Conservation (phyloP, 1,284 basidiomycete genomes). For the Pseudozyma flocculosa region DNA sequence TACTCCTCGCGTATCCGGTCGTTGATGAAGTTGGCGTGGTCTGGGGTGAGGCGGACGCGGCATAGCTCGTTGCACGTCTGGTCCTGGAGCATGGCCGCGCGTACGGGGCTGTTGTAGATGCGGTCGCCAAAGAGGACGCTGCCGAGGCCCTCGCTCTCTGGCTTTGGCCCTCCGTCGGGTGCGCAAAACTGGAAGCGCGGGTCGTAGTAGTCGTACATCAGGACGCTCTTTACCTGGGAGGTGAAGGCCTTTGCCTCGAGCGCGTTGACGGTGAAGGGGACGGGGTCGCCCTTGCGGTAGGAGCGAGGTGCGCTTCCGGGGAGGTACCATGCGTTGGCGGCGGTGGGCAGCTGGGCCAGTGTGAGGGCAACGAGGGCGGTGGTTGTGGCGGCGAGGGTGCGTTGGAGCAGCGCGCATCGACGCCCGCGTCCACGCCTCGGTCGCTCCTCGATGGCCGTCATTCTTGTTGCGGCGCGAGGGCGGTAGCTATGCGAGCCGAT, state of each 20-base stretch:
- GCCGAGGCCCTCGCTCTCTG: conserved; percentile 83
- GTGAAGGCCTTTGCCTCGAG: conserved; percentile 56
- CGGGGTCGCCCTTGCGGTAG: conserved; percentile 53
- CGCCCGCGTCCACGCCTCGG: no score
- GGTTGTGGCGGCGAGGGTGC: no score
- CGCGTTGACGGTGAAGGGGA: conserved; percentile 57
- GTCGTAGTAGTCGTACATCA: conserved; percentile 75
- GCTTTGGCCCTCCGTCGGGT: conserved; percentile 73
- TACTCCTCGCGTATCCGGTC: conserved; percentile 89
- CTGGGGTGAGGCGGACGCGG: conserved; percentile 65
- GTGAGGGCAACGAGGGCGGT: no score
- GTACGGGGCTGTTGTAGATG: conserved; percentile 85
- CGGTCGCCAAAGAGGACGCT: conserved; percentile 94
- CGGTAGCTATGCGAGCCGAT: no score
- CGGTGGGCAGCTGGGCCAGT: not conserved
- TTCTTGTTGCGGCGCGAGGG: no score
- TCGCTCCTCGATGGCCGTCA: no score
- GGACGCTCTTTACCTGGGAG: conserved; percentile 47
- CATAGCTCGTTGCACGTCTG: conserved; percentile 78
- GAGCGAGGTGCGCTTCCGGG: conserved; percentile 59
- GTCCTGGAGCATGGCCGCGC: conserved; percentile 74
- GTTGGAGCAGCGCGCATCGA: no score
- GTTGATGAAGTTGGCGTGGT: conserved; percentile 85
- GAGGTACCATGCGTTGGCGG: conserved; percentile 53
- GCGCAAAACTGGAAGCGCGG: conserved; percentile 81